Evolutionary conservation across 345 rosid species (phyloP), one percentile per base, ranked within the genome.

Genomic region (Durio zibethinus): DNA sequence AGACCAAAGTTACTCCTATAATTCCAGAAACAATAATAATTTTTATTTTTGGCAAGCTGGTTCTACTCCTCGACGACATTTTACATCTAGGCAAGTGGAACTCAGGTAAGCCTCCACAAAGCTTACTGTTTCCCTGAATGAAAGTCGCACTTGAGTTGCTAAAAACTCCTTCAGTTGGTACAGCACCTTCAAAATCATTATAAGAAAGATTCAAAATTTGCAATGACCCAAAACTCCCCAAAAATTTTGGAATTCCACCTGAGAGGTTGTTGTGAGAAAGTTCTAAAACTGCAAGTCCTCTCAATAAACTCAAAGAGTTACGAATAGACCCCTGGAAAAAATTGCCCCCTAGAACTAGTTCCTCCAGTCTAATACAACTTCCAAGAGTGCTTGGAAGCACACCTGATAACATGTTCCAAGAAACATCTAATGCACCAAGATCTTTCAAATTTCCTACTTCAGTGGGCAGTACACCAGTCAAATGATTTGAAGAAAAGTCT

Each of bases 171-270:
- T 15, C 52, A 47, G 11, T 2, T 15, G 52, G 52, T 16, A 50
- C 56, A 54, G 65, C 76, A 4, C 90, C 88, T 42, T 85, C 86
- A 0, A 88, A 78, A 40, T 80, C 20, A 18, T 86, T 88, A n/a
- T 70, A 76, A 61, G 91, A 83, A 5, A 83, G 67, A 68, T 83
- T 66, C 57, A 81, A 76, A 2, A 21, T 14, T 0, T 48, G 3
- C 8, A 82, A 71, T 0, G 54, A 15, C 18, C 6, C 36, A 15
- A 79, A 18, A 20, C 7, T 5, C 36, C 33, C 53, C 0, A 84
- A 4, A 48, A 47, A 77, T 21, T 76, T n/a, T 0, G 85, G 85
- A 62, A 86, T 84, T 38, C 48, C 29, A 2, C 85, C 82, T 0
- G 78, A 75, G 10, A 86, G 60, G 23, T 81, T 77, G 38, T 88